Evolutionary conservation across 2,329 filamentous ascomycete species (phyloP).

Genomic region (Talaromyces sp.): DNA sequence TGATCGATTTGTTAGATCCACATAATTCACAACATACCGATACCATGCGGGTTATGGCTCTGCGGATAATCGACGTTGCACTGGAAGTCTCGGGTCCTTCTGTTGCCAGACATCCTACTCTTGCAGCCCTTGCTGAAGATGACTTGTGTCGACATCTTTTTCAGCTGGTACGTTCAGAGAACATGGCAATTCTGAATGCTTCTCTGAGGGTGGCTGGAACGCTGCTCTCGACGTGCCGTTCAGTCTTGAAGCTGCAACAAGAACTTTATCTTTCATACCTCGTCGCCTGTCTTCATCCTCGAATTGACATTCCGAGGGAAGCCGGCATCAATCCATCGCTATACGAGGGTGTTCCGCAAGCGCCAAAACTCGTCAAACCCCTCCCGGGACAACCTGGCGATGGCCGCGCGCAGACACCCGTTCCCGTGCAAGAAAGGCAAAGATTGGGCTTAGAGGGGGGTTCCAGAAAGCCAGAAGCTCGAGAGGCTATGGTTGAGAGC

Average conservation of each 20-base stretch:
- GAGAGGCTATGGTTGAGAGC: conserved; percentile 97
- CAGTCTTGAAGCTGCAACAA: conserved; percentile 90
- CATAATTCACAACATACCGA: conserved; percentile 91
- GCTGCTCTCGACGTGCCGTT: conserved; percentile 81
- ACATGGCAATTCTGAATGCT: conserved; percentile 90
- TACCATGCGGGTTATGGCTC: conserved; percentile 92
- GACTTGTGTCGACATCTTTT: conserved; percentile 91
- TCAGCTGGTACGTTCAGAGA: conserved; percentile 92
- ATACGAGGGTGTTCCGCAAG: conserved; percentile 89
- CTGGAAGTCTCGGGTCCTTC: conserved; percentile 94
- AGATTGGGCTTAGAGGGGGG: conserved; percentile 91
- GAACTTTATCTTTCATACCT: conserved; percentile 93
- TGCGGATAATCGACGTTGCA: conserved; percentile 95
- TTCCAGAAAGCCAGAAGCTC: conserved; percentile 84
- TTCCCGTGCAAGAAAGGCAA: conserved; percentile 86
- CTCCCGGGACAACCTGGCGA: conserved; percentile 70
- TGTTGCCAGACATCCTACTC: conserved; percentile 84
- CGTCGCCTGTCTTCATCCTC: conserved; percentile 87
- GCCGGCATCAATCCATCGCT: conserved; percentile 84
- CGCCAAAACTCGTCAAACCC: conserved; percentile 81
- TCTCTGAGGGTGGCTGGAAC: conserved; percentile 90
- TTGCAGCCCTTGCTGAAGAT: conserved; percentile 86
- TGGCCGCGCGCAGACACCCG: conserved; percentile 80
- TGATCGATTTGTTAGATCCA: conserved; percentile 90
- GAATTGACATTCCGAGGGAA: conserved; percentile 90